A percentile compares a stretch with the other conserved stretches of the same genome.
These are phyloP conservation scores for Sporothrix luriei DNA, from an alignment of 2,329 filamentous ascomycete species.

Conservation along the genomic window DNA sequence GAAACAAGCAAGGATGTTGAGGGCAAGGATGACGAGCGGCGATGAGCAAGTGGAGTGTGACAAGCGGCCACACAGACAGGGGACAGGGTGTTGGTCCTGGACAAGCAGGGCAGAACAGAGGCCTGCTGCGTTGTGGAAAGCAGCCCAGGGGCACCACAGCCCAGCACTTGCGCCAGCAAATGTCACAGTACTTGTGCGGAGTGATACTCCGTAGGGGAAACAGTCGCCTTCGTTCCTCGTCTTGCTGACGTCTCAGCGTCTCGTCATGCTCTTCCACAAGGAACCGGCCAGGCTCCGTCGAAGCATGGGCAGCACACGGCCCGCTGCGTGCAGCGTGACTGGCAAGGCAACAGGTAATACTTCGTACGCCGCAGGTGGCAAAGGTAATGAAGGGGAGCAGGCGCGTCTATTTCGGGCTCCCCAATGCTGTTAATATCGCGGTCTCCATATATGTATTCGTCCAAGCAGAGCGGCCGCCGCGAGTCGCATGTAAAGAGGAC, in stretches of 20 bases:
- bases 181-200: constrained; percentile 2
- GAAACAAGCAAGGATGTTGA: constrained; percentile 21
- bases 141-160: constrained; percentile 16
- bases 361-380: neutral
- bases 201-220: neutral
- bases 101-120: neutral
- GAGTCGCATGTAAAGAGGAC: constrained; percentile 13
- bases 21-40: constrained; percentile 3
- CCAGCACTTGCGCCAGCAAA: neutral
- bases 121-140: constrained; percentile 25
- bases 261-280: constrained; percentile 9
- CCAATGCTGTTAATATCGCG: neutral
- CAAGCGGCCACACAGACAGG: constrained; percentile 15
- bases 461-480: constrained; percentile 10
- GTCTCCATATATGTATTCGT: neutral
- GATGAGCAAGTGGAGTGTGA: neutral
- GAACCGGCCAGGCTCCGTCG: constrained; percentile 1
- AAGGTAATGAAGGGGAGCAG: neutral
- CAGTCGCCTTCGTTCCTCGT: neutral
- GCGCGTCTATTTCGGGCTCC: constrained; percentile 11
- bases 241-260: constrained; percentile 2
- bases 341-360: constrained; percentile 15
- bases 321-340: neutral
- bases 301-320: constrained; percentile 4
- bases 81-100: neutral